Evolutionary conservation across 164 flowering plant species (phyloP).

Genomic region (Cinnamomum micranthum): DNA sequence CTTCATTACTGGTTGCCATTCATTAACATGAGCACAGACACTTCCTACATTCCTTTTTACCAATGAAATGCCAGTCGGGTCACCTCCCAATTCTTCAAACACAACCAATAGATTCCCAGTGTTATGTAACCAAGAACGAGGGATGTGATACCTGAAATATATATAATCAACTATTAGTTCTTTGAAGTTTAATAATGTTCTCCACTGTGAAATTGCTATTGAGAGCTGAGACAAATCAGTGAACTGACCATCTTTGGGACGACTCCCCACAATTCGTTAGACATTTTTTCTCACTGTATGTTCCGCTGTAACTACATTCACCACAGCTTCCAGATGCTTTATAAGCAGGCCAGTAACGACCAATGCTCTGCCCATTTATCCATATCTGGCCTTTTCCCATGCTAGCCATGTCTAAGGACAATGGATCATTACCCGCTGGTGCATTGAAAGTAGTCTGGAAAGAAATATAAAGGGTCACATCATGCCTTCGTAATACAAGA

Average conservation of each 20-base stretch:
- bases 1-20: constrained; percentile 76
- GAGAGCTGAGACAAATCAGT: background rate
- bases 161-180: constrained; percentile 1
- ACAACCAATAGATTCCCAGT: constrained; percentile 61
- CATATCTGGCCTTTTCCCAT: constrained; percentile 93
- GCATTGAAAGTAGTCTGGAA: constrained; percentile 58
- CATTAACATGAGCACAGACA: constrained; percentile 80
- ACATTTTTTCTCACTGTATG: constrained; percentile 52
- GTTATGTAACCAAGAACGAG: constrained; percentile 78
- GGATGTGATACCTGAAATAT: constrained; percentile 64
- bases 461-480: too few relatives aligned
- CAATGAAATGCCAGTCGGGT: constrained; percentile 52
- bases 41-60: constrained; percentile 63
- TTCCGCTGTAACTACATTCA: constrained; percentile 59
- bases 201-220: background rate
- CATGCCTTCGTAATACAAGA: background rate
- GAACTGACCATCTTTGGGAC: constrained; percentile 65
- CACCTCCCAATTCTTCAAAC: constrained; percentile 89
- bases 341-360: constrained; percentile 83
- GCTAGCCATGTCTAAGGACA: constrained; percentile 72
- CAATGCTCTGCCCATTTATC: constrained; percentile 76
- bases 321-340: constrained; percentile 59
- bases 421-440: constrained; percentile 61
- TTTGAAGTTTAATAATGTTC: background rate
- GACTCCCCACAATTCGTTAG: constrained; percentile 54